Evolutionary conservation across 805 yeast genomes (phyloP).

Genomic region (Starmerella riodocensis): DNA sequence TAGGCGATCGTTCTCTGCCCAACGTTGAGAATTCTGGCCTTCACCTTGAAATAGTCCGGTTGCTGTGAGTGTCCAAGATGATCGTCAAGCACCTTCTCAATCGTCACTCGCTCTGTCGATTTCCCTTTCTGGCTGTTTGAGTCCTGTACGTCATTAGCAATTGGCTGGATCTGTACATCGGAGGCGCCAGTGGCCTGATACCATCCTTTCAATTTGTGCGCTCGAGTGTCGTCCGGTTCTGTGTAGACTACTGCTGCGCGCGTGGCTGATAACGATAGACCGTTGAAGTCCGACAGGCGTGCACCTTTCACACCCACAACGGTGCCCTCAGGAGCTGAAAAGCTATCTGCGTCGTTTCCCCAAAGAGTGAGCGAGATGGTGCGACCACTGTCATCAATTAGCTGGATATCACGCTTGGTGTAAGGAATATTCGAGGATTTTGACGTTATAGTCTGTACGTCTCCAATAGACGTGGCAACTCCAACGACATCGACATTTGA

Average conservation of each 20-base stretch:
- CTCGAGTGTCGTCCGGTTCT: slow-evolving; percentile 82
- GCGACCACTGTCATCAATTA: slow-evolving; percentile 74
- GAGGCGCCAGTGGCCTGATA: slow-evolving; percentile 63
- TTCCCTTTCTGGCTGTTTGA: background rate
- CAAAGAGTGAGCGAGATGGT: slow-evolving; percentile 74
- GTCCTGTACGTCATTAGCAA: slow-evolving; percentile 19
- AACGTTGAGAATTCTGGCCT: slow-evolving; percentile 60
- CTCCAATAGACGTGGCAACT: slow-evolving; percentile 63
- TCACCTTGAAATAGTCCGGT: slow-evolving; percentile 64
- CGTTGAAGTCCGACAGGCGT: slow-evolving; percentile 76
- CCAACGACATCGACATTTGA: slow-evolving; percentile 78
- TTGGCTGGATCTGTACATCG: slow-evolving; percentile 4
- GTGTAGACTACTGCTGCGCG: slow-evolving; percentile 62
- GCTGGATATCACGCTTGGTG: slow-evolving; percentile 75
- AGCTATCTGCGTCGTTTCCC: slow-evolving; percentile 77
- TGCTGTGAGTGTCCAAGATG: slow-evolving; percentile 61
- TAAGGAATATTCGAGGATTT: slow-evolving; percentile 80
- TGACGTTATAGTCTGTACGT: slow-evolving; percentile 65
- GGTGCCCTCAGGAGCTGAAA: slow-evolving; percentile 43
- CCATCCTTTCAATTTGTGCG: slow-evolving; percentile 88
- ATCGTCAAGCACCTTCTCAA: slow-evolving; percentile 50
- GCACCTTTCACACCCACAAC: slow-evolving; percentile 90
- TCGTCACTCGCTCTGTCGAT: slow-evolving; percentile 39
- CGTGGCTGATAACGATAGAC: slow-evolving; percentile 68
- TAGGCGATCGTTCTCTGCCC: slow-evolving; percentile 69